These are phyloP conservation scores for Fusarium lyarnte DNA, from an alignment of 2,329 filamentous ascomycete species.

Conservation along the genomic window DNA sequence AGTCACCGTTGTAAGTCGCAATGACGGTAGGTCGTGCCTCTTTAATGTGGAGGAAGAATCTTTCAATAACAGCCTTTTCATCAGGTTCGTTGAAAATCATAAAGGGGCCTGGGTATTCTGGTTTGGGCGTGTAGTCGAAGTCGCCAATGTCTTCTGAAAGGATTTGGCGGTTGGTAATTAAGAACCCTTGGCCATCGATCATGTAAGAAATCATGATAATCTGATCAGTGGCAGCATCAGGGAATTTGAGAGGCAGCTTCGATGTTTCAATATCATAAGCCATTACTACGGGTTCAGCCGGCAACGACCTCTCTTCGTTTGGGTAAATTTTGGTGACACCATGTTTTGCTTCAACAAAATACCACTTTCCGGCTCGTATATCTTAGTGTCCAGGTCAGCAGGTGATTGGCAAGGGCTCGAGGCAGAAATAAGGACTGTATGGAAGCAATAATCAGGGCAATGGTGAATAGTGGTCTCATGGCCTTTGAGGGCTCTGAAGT, in stretches of 20 bases:
- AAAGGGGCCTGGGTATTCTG: conserved; percentile 94
- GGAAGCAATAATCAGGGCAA: conserved; percentile 73
- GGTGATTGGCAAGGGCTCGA: not conserved
- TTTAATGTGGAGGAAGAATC: conserved; percentile 96
- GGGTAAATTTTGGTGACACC: conserved; percentile 84
- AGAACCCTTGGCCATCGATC: conserved; percentile 97
- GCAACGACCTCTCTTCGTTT: conserved; percentile 86
- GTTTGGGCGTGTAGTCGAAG: conserved; percentile 97
- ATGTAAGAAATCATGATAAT: conserved; percentile 99
- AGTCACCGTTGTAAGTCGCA: conserved; percentile 99
- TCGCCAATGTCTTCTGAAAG: conserved; percentile 97
- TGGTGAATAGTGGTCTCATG: conserved; percentile 97
- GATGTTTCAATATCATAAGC: conserved; percentile 99
- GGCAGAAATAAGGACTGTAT: not conserved
- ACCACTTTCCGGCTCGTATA: conserved; percentile 97
- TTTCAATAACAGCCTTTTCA: conserved; percentile 85
- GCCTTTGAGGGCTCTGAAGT: conserved; percentile 96
- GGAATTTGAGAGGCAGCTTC: conserved; percentile 95
- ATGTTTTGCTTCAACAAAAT: conserved; percentile 93
- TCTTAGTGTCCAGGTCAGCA: conserved; percentile 62
- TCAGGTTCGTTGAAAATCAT: conserved; percentile 99
- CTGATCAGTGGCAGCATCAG: conserved; percentile 92
- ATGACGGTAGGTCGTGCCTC: conserved; percentile 95
- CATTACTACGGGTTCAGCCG: conserved; percentile 96
- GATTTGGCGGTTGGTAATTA: conserved; percentile 98